Conservation (phyloP, 768 basidiomycete species). For the Thelephora ganbajun region DNA sequence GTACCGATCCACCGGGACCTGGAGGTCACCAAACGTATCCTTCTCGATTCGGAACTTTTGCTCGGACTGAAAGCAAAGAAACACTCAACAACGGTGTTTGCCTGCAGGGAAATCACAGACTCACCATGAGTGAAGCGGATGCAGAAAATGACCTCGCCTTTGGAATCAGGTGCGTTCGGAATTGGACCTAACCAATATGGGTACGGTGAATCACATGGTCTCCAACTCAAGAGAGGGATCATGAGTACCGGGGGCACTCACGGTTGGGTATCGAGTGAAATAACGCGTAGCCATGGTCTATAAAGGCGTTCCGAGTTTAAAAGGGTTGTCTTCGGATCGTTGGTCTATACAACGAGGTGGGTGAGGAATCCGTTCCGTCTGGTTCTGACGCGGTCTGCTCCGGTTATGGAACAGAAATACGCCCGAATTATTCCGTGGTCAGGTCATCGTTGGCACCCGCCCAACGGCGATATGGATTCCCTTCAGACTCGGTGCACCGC, state of each 20-base stretch:
- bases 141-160: slow-evolving; percentile 16
- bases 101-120: slow-evolving; percentile 3
- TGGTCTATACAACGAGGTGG: too few species aligned
- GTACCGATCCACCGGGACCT: slow-evolving; percentile 79
- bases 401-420: too few species aligned
- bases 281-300: neutral
- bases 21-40: slow-evolving; percentile 92
- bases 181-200: neutral
- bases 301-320: neutral
- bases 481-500: too few species aligned
- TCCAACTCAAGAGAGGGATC: neutral
- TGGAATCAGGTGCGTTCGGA: slow-evolving; percentile 2
- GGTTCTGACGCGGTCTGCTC: too few species aligned
- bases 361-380: too few species aligned
- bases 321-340: too few species aligned
- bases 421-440: too few species aligned
- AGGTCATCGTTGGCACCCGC: too few species aligned
- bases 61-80: slow-evolving; percentile 21
- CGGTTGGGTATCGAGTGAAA: neutral
- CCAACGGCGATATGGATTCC: too few species aligned
- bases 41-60: slow-evolving; percentile 62
- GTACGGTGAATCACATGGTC: neutral
- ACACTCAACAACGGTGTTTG: neutral
- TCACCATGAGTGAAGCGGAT: slow-evolving; percentile 23
- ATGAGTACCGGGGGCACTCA: too few species aligned